A percentile compares a stretch with the other conserved stretches of the same genome.
Conservation (phyloP, 495 filamentous ascomycete genomes). For the Penicillium roqueforti region DNA sequence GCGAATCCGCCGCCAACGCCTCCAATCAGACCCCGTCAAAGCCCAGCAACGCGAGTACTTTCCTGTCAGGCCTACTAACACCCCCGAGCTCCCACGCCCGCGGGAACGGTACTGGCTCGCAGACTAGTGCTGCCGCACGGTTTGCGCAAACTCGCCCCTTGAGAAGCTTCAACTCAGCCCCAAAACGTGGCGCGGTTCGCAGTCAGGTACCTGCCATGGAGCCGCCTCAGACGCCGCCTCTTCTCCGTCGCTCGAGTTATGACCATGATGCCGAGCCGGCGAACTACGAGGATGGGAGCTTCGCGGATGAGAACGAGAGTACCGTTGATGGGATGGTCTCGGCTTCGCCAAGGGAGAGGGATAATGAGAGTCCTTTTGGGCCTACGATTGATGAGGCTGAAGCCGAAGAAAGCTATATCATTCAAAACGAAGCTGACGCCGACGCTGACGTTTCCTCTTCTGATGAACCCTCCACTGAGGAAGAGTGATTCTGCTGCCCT, state of each 20-base stretch:
- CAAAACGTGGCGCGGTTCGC: conserved; percentile 31
- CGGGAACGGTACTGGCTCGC: conserved; percentile 41
- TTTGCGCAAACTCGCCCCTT: conserved; percentile 41
- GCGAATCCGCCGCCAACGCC: conserved; percentile 40
- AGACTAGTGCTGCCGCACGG: conserved; percentile 39
- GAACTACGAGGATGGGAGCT: conserved; percentile 32
- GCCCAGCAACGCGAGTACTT: conserved; percentile 44
- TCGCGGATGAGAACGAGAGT: conserved; percentile 40
- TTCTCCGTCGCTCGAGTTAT: conserved; percentile 64
- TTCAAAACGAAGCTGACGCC: neutral
- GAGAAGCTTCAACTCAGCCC: conserved; percentile 31
- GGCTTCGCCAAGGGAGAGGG: conserved; percentile 32
- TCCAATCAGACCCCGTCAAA: conserved; percentile 64
- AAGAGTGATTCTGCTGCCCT: conserved; percentile 1
- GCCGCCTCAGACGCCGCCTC: conserved; percentile 61
- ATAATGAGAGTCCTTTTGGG: conserved; percentile 35
- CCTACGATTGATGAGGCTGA: conserved; percentile 28
- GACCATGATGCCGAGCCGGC: conserved; percentile 63
- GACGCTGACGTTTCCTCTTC: conserved; percentile 5
- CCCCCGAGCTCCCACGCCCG: conserved; percentile 69
- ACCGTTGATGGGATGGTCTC: conserved; percentile 40
- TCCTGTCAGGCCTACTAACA: conserved; percentile 76
- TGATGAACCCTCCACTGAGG: conserved; percentile 3
- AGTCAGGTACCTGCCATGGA: conserved; percentile 36
- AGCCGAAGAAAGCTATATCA: neutral